Percentiles rank a stretch among this genome's conserved stretches.
Conservation (phyloP, 169 alveolate genomes). For the Cryptosporidium sp. region DNA sequence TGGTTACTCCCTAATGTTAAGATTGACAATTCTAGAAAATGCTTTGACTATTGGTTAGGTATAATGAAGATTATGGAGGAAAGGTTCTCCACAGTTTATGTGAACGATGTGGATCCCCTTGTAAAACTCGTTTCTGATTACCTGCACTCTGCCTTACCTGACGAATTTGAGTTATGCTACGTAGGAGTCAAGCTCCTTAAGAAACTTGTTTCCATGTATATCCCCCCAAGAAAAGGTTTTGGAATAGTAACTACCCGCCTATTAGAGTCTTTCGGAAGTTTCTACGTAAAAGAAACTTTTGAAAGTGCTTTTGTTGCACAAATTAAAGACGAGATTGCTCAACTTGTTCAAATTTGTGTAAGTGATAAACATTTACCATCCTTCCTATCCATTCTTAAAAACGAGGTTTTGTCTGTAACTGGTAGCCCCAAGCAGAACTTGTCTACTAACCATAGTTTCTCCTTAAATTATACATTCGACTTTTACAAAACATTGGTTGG, state of each 20-base stretch:
- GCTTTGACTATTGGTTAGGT: conserved; percentile 1
- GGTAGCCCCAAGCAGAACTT: not conserved
- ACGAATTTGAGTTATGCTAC: not conserved
- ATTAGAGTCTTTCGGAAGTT: not conserved
- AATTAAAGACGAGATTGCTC: not conserved
- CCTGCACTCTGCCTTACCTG: not conserved
- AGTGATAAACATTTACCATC: conserved; percentile 5
- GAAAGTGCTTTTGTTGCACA: not conserved
- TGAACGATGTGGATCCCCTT: conserved; percentile 19
- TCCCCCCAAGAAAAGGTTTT: conserved; percentile 65
- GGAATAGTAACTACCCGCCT: not conserved
- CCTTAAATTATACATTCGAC: conserved; percentile 8
- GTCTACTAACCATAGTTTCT: not conserved
- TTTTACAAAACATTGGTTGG: not conserved
- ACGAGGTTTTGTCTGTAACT: not conserved
- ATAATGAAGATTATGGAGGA: conserved; percentile 34
- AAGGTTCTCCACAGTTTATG: conserved; percentile 15
- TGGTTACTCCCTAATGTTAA: conserved; percentile 53
- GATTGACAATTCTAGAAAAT: not conserved
- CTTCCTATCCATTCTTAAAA: not conserved
- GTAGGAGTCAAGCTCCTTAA: not conserved
- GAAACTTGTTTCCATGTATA: conserved; percentile 15
- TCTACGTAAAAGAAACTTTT: not conserved
- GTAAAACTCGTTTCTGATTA: not conserved
- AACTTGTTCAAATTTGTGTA: not conserved